These are phyloP conservation scores for Sonneratia alba DNA, from an alignment of 345 rosid species.

Conservation along the genomic window DNA sequence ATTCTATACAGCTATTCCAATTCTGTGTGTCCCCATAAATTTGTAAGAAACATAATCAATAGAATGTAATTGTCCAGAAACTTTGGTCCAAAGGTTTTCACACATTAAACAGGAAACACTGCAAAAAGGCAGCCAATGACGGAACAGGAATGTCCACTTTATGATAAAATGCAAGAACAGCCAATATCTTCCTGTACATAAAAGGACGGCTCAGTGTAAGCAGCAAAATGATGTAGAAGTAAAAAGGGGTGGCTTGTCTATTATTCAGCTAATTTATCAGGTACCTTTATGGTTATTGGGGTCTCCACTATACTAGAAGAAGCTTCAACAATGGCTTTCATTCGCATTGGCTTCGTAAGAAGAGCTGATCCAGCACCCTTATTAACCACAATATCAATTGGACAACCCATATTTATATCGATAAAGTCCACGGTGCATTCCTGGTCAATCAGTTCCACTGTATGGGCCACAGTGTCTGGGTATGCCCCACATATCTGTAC, in stretches of 20 bases:
- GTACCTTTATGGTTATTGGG: conserved; percentile 84
- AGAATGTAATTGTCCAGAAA: background rate
- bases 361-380: conserved; percentile 96
- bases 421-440: conserved; percentile 80
- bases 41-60: background rate
- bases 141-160: background rate
- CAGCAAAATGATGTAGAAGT: background rate
- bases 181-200: too few species aligned
- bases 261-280: background rate
- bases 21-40: background rate
- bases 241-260: background rate
- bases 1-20: too few species aligned
- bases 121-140: background rate
- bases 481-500: conserved; percentile 84
- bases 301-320: conserved; percentile 64
- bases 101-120: background rate
- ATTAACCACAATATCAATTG: conserved; percentile 79
- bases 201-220: background rate
- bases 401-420: conserved; percentile 98
- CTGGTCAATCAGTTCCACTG: conserved; percentile 73
- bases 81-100: background rate
- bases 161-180: background rate
- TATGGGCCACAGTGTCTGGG: conserved; percentile 62
- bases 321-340: conserved; percentile 64
- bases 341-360: conserved; percentile 67